A percentile compares a stretch with the other conserved stretches of the same genome.
Evolutionary conservation across 352 stramenopile genomes (phyloP).

Genomic region (Elongisporangium senticosum): DNA sequence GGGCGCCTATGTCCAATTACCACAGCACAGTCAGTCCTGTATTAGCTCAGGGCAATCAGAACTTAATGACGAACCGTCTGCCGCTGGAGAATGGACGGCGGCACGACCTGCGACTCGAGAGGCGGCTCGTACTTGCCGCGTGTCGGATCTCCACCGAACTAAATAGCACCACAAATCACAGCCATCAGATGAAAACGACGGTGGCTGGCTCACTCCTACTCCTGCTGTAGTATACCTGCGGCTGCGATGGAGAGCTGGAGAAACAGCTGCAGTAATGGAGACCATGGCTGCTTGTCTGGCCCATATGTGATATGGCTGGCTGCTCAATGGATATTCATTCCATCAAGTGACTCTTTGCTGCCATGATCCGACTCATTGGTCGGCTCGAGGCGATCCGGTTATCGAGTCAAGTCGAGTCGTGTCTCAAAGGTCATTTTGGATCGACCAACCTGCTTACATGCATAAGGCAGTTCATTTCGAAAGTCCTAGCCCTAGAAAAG

Average conservation of each 20-base stretch:
- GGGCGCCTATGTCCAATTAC: not conserved
- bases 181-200: not conserved
- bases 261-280: not conserved
- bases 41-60: not conserved
- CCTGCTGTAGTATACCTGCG: not conserved
- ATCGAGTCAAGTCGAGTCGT: not conserved
- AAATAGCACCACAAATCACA: not conserved
- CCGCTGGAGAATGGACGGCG: slow-evolving; percentile 6
- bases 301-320: not conserved
- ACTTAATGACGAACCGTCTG: not conserved
- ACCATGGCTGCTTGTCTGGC: not conserved
- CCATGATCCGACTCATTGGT: not conserved
- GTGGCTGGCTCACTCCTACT: slow-evolving; percentile 2
- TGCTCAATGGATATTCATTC: not conserved
- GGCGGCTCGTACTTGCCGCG: slow-evolving; percentile 9
- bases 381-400: not conserved
- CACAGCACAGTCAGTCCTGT: too few species aligned
- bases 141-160: not conserved
- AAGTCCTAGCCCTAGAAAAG: not conserved
- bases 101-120: slow-evolving; percentile 12
- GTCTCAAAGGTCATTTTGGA: not conserved
- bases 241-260: not conserved
- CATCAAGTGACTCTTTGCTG: not conserved
- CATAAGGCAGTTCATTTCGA: not conserved
- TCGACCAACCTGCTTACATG: not conserved